Evolutionary conservation across 768 basidiomycete genomes (phyloP).

Genomic region (Termitomyces sp.): DNA sequence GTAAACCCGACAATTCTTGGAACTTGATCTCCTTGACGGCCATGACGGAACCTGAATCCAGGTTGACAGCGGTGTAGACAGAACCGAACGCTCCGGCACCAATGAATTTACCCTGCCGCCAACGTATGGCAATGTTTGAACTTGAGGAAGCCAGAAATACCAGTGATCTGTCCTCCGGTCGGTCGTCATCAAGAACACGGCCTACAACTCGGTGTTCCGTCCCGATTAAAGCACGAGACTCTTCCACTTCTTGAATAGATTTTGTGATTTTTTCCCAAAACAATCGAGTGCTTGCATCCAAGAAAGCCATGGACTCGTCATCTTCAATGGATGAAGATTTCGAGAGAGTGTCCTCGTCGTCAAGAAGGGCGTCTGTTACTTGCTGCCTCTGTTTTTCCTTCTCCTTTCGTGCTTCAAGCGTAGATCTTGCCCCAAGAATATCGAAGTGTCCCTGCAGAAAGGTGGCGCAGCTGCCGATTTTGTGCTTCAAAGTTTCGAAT

Average conservation of each 20-base stretch:
- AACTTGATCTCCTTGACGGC: conserved; percentile 99
- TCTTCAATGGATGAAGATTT: conserved; percentile 28
- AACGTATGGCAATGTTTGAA: conserved; percentile 92
- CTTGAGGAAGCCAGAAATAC: conserved; percentile 94
- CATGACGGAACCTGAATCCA: conserved; percentile 95
- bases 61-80: conserved; percentile 98
- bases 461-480: conserved; percentile 95
- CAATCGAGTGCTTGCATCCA: conserved; percentile 62
- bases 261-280: conserved; percentile 72
- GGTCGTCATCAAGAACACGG: conserved; percentile 91
- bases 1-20: conserved; percentile 85
- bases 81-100: conserved; percentile 98
- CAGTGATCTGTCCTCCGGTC: conserved; percentile 88
- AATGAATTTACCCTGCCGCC: conserved; percentile 98
- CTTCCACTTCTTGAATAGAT: conserved; percentile 64
- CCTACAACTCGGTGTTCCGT: conserved; percentile 77
- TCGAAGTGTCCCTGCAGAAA: conserved; percentile 97
- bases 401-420: conserved; percentile 82
- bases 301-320: conserved; percentile 43
- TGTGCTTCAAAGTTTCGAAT: conserved; percentile 85
- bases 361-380: conserved; percentile 37
- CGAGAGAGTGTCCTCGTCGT: conserved; percentile 50
- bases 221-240: conserved; percentile 52
- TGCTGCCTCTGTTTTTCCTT: conserved; percentile 75
- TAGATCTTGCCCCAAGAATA: conserved; percentile 92